Evolutionary conservation across 805 yeast genomes (phyloP).

Genomic region (Barnettozyma wickerhamii): DNA sequence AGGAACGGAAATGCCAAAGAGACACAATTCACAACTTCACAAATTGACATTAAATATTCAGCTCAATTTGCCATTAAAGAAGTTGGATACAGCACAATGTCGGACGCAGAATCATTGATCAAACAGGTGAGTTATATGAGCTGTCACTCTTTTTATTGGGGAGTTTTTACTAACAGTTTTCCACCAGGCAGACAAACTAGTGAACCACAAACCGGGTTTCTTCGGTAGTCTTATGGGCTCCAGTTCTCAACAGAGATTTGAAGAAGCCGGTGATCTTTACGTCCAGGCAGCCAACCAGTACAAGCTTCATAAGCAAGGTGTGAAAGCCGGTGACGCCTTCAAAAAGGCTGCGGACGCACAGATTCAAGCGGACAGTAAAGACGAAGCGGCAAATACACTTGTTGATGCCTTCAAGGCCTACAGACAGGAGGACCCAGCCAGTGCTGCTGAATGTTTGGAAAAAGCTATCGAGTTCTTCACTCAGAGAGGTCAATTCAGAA

Average conservation of each 20-base stretch:
- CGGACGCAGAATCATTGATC: slow-evolving; percentile 31
- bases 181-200: slow-evolving; percentile 62
- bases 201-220: slow-evolving; percentile 66
- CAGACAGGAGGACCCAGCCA: slow-evolving; percentile 65
- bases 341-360: slow-evolving; percentile 83
- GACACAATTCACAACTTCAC: no score
- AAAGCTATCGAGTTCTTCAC: slow-evolving; percentile 83
- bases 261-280: slow-evolving; percentile 90
- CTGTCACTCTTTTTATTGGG: slow-evolving; percentile 16
- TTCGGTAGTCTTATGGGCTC: slow-evolving; percentile 61
- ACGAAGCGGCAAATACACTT: slow-evolving; percentile 87
- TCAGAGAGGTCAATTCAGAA: slow-evolving; percentile 87
- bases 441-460: slow-evolving; percentile 71
- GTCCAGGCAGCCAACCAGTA: slow-evolving; percentile 92
- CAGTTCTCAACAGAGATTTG: slow-evolving; percentile 57
- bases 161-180: background rate
- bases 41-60: no score
- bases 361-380: slow-evolving; percentile 66
- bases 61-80: background rate
- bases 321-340: slow-evolving; percentile 77
- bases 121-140: slow-evolving; percentile 27
- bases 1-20: no score
- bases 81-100: slow-evolving; percentile 7
- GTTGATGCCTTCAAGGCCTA: slow-evolving; percentile 90
- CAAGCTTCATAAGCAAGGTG: slow-evolving; percentile 67